These are phyloP conservation scores for Teunomyces tritomae DNA, from an alignment of 805 yeast species.

Conservation along the genomic window DNA sequence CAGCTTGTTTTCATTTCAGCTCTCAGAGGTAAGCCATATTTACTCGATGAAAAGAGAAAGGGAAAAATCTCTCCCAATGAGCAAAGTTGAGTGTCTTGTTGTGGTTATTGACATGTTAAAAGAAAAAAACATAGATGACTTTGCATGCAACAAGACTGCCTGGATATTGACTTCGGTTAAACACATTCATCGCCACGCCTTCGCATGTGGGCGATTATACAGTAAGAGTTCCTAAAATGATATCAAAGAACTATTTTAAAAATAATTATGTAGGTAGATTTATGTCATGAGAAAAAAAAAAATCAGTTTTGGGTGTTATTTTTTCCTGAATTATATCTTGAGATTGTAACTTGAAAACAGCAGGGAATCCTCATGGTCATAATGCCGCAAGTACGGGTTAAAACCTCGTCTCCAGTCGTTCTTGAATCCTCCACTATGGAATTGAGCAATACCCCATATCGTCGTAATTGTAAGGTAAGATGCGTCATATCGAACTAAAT, in stretches of 20 bases:
- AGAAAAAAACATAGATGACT: neutral
- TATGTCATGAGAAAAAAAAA: conserved; percentile 1
- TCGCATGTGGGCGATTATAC: neutral
- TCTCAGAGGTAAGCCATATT: too few species aligned
- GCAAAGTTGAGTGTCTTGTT: too few species aligned
- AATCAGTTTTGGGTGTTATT: neutral
- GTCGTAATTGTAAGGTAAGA: neutral
- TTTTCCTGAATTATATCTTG: neutral
- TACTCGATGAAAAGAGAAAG: too few species aligned
- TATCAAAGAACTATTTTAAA: neutral
- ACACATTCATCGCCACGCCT: neutral
- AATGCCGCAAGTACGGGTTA: neutral
- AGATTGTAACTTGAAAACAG: neutral
- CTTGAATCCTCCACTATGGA: neutral
- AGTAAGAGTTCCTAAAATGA: neutral
- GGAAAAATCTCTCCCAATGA: too few species aligned
- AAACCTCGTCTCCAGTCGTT: neutral
- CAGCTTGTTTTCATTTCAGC: neutral
- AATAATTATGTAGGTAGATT: conserved; percentile 1
- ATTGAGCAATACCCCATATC: neutral
- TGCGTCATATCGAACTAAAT: neutral
- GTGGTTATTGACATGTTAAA: too few species aligned
- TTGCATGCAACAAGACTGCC: neutral
- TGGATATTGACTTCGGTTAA: neutral
- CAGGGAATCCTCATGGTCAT: neutral